phyloP scores from a whole-genome alignment of 371 early-diverging fungal genomes.

The Mortierella sp. region DNA sequence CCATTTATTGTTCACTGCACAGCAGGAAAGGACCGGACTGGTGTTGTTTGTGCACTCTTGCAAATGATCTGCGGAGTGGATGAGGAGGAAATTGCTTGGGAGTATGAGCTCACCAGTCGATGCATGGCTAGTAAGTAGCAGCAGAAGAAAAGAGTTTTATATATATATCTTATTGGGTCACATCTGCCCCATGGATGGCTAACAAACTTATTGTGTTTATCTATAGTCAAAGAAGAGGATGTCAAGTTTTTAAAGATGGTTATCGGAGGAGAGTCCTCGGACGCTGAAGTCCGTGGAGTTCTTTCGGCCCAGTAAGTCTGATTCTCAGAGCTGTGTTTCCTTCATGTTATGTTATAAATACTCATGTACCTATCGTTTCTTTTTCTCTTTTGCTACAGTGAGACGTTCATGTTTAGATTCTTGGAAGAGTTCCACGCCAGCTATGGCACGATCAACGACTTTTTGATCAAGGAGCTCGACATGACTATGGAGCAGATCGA shows the following conservation, averaged over 20 bases:
- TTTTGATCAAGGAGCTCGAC: constrained; percentile 46
- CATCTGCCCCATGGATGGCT: not conserved
- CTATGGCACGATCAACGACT: constrained; percentile 50
- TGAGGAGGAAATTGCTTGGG: constrained; percentile 79
- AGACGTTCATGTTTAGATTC: constrained; percentile 48
- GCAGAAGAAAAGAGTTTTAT: not conserved
- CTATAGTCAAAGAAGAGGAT: constrained; percentile 51
- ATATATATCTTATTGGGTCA: not conserved
- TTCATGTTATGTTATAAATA: not conserved
- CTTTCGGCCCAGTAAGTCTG: constrained; percentile 48
- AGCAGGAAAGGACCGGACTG: constrained; percentile 93
- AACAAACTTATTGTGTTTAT: not conserved
- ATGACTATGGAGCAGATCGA: constrained; percentile 49
- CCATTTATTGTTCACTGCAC: constrained; percentile 89
- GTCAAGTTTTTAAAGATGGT: constrained; percentile 46
- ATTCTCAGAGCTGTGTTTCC: not conserved
- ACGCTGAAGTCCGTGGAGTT: constrained; percentile 39
- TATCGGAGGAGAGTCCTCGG: constrained; percentile 36
- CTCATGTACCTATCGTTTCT: not conserved
- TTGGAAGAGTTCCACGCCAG: constrained; percentile 47
- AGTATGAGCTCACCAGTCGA: constrained; percentile 76
- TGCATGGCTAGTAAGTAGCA: constrained; percentile 54
- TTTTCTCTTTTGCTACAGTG: constrained; percentile 14
- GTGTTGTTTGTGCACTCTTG: constrained; percentile 80
- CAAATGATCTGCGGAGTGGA: constrained; percentile 80